These are phyloP conservation scores for Chrysophaeum taylorii DNA, from an alignment of 352 stramenopile species.

Conservation along the genomic window DNA sequence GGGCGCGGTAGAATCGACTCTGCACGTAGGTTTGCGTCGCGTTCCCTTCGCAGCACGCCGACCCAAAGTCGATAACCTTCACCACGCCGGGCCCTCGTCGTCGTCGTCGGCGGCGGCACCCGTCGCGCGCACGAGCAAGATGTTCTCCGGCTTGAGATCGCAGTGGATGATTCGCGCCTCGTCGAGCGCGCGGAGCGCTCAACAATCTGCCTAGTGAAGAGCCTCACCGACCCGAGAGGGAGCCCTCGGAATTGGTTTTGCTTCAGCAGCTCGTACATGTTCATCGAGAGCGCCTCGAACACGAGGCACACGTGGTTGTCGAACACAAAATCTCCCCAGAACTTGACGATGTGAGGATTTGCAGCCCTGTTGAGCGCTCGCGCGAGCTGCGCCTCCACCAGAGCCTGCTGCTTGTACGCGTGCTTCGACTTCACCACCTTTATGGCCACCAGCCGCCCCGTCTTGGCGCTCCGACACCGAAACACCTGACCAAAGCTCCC, in stretches of 20 bases:
- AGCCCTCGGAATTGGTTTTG: constrained; percentile 86
- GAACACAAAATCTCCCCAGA: constrained; percentile 84
- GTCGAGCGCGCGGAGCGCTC: constrained; percentile 56
- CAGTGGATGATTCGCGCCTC: constrained; percentile 83
- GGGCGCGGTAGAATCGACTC: constrained; percentile 89
- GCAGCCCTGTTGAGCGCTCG: constrained; percentile 26
- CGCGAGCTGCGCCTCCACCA: constrained; percentile 88
- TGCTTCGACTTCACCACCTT: constrained; percentile 97
- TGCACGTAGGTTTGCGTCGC: constrained; percentile 93
- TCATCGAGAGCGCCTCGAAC: constrained; percentile 86
- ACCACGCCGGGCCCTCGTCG: constrained; percentile 37
- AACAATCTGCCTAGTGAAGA: constrained; percentile 72
- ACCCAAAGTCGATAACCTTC: constrained; percentile 97
- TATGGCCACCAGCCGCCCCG: constrained; percentile 73
- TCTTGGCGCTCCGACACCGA: constrained; percentile 66
- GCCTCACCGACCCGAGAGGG: constrained; percentile 67
- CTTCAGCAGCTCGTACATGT: constrained; percentile 92
- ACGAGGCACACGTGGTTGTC: constrained; percentile 86
- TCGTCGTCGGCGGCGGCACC: constrained; percentile 22
- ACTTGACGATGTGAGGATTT: constrained; percentile 59
- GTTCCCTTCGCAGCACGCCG: constrained; percentile 76
- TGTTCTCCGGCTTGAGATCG: constrained; percentile 96
- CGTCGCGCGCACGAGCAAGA: constrained; percentile 68
- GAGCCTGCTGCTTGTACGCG: constrained; percentile 84
- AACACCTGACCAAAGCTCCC: constrained; percentile 98